Base-by-base conservation (phyloP, 331 rosid genomes). In the Stylosanthes scabra region DNA sequence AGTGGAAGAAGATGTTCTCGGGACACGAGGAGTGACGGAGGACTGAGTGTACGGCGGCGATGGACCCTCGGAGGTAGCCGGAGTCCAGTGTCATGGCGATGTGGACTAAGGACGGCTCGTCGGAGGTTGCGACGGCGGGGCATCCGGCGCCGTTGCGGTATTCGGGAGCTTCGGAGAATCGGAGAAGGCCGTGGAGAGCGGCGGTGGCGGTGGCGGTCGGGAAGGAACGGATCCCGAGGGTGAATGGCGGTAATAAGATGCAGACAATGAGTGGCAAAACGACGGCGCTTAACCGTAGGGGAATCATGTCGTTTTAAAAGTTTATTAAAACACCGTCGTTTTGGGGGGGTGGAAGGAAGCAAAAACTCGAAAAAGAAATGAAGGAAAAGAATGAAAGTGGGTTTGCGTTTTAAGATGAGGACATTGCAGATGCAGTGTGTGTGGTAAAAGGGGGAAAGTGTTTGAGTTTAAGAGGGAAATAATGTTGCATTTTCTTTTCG, bases 71-170 rank as follows among this genome's bases (percentile, higher is more conserved):
- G 1, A 94, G 86, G 40, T 94, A 94, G 45, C 91, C 97, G 2
- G 93, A 87, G 44, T 94, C 99, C 9, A 94, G 79, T 1, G 99
- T 94, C 96, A 91, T 90, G 55, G 97, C 99, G 58, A 94, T 79
- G 85, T 94, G 99, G 16, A 89, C 91, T 20, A 94, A 16, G 0
- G 97, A 86, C 0, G 90, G 83, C 83, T 95, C 96, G 20, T 96
- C 89, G 0, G 93, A 84, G 1, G 84, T 79, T 2, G 90, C 66
- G 14, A 89, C 60, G 1, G 42, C 70, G 12, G 93, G 82, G 63
- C 99, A 95, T 25, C 80, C 92, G 0, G 77, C 88, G 0, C 97
- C 97, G 68, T 95, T 95, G 0, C 97, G 88, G 69, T 95, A 95
- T 12, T 87, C 96, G 14, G 99, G 99, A 1, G 97, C 97, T 46